Evolutionary conservation across 768 basidiomycete species (phyloP), one percentile per base, ranked within the genome.

Genomic region (Leucosporidium yakuticum): DNA sequence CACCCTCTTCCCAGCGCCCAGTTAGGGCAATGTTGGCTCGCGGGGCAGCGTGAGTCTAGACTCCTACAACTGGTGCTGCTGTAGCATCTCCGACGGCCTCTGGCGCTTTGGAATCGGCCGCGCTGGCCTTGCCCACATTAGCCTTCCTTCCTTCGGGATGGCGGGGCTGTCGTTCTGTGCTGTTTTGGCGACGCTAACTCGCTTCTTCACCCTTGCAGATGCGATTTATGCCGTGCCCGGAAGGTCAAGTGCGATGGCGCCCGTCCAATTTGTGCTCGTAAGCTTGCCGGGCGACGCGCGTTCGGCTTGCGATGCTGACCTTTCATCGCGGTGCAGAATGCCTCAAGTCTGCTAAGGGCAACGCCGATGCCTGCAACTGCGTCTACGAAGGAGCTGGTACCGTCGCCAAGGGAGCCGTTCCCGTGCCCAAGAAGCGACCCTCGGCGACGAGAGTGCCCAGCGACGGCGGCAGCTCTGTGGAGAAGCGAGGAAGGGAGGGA

Each of bases 231-330:
- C 47, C 62, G 71, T 0, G 64, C 71, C 0, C 62, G 71, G 54
- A 73, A 73, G 60, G 71, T 69, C 47, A 73, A 73, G 27, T 73
- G 71, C 58, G 68, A 69, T 25, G 65, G 62, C 4, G 27, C 21
- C 2, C 58, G 65, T 19, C 68, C 68, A 0, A 50, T 53, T 63
- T 72, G 69, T n/a, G 50, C 21, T 51, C 50, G 50, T 51, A 27
- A 23, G 50, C 4, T 9, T 51, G 23, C 50, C 50, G 23, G n/a
- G 50, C 50, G 21, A 51, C 54, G 54, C 54, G 54, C 54, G 29
- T 27, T 25, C 54, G n/a, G n/a, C 29, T 21, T 8, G 4, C 55
- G 4, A 29, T 32, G 14, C 54, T 27, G n/a, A 19, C 25, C 29
- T 11, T 27, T 25, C 25, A 6, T 32, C 31, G 55, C 20, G 59